Evolutionary conservation across 2,329 filamentous ascomycete genomes (phyloP).

Genomic region (Monilinia fructigena): DNA sequence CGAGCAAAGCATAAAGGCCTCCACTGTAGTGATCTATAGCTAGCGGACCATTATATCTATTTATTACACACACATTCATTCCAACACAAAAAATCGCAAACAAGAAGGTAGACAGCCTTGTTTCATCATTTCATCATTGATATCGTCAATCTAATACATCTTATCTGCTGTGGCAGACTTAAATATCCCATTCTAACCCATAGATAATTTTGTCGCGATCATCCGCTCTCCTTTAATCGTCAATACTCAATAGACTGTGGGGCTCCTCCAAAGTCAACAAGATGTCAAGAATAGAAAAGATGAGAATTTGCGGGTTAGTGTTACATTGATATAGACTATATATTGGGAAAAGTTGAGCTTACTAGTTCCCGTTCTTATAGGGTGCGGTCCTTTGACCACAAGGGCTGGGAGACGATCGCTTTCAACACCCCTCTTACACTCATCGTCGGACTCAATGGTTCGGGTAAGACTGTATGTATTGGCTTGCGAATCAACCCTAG

Average conservation of each 20-base stretch:
- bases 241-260: background rate
- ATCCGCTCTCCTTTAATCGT: background rate
- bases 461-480: constrained; percentile 74
- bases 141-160: background rate
- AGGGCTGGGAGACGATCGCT: constrained; percentile 71
- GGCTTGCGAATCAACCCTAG: background rate
- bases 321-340: background rate
- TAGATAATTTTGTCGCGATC: background rate
- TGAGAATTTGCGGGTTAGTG: constrained; percentile 72
- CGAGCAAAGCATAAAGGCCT: background rate
- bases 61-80: background rate
- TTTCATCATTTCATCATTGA: background rate
- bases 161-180: background rate
- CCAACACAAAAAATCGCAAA: background rate
- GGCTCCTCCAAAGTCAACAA: background rate
- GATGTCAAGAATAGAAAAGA: constrained; percentile 83
- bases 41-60: constrained; percentile 4
- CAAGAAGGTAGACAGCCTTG: background rate
- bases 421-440: constrained; percentile 91
- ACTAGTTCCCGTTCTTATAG: constrained; percentile 41
- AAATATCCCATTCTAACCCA: background rate
- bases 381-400: constrained; percentile 82
- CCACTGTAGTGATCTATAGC: background rate
- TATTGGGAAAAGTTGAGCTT: background rate
- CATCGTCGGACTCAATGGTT: constrained; percentile 96